Percentiles rank a stretch among this genome's conserved stretches.
These are phyloP conservation scores for Carnegiea gigantea DNA, from an alignment of 179 eudicot genomes.

Conservation along the genomic window DNA sequence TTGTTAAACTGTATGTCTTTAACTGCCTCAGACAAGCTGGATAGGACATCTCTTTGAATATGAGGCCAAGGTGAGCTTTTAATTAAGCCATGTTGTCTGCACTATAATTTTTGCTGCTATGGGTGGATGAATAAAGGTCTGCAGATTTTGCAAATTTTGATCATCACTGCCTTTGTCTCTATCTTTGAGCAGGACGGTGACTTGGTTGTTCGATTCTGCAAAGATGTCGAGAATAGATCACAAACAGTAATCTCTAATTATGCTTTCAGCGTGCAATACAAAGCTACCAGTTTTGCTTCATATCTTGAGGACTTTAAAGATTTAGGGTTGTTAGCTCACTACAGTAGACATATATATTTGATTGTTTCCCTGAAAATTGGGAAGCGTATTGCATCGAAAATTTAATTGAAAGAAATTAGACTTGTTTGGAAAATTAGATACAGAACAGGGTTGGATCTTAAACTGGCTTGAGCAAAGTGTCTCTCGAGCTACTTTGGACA, in stretches of 20 bases:
- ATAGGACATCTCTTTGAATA: constrained; percentile 63
- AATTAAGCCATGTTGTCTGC: neutral
- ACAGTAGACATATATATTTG: neutral
- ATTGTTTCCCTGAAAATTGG: neutral
- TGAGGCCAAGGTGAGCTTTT: constrained; percentile 67
- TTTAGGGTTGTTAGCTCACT: neutral
- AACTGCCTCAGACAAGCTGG: constrained; percentile 62
- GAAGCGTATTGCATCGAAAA: neutral
- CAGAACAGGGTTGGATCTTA: neutral
- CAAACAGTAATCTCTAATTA: constrained; percentile 46
- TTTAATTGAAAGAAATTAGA: neutral
- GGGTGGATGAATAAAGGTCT: neutral
- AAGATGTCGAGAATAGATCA: constrained; percentile 89
- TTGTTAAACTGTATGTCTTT: constrained; percentile 30
- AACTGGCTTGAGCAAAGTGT: neutral
- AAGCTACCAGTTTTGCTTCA: neutral
- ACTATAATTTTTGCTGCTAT: neutral
- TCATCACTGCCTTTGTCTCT: constrained; percentile 2
- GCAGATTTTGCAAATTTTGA: neutral
- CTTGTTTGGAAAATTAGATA: neutral
- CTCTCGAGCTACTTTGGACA: neutral
- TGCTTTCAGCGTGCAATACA: neutral
- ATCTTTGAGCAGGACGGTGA: constrained; percentile 60
- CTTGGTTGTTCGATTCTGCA: constrained; percentile 81
- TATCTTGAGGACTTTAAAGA: neutral